Conservation (phyloP, 192 early-diverging fungal genomes). For the Coemansia sp. region DNA sequence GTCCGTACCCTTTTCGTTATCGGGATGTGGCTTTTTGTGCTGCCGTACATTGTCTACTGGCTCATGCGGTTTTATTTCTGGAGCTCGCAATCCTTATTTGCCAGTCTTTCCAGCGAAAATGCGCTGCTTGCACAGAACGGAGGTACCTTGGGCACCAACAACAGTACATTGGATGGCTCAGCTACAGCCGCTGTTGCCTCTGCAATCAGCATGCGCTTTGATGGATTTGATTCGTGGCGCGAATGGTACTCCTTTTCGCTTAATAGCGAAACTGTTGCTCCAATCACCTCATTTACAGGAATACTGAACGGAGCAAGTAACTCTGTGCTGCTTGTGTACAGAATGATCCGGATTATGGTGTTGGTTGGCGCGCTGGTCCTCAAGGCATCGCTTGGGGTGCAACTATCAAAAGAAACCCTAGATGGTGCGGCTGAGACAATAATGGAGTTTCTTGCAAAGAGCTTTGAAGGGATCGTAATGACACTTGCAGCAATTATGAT, state of each 20-base stretch:
- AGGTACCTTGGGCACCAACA: neutral
- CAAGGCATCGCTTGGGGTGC: conserved; percentile 11
- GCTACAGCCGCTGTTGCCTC: neutral
- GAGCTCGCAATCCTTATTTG: conserved; percentile 58
- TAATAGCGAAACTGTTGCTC: conserved; percentile 11
- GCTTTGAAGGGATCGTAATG: conserved; percentile 86
- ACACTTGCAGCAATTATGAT: conserved; percentile 71
- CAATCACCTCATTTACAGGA: conserved; percentile 44
- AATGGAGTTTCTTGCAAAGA: conserved; percentile 59
- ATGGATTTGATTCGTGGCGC: conserved; percentile 36
- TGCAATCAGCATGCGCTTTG: conserved; percentile 27
- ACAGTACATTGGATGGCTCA: neutral
- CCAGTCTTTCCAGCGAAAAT: neutral
- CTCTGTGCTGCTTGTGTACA: conserved; percentile 27
- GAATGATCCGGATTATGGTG: conserved; percentile 18
- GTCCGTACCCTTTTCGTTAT: conserved; percentile 65
- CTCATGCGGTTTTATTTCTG: conserved; percentile 84
- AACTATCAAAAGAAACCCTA: conserved; percentile 18
- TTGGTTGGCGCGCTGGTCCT: conserved; percentile 13
- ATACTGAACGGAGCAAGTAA: conserved; percentile 41
- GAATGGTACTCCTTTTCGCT: conserved; percentile 33
- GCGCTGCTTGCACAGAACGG: conserved; percentile 16
- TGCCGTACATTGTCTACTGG: conserved; percentile 84
- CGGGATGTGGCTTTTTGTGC: conserved; percentile 74
- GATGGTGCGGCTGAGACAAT: conserved; percentile 21